These are phyloP conservation scores for Geotrichum citri-aurantii DNA, from an alignment of 1,139 yeast genomes.

Conservation along the genomic window DNA sequence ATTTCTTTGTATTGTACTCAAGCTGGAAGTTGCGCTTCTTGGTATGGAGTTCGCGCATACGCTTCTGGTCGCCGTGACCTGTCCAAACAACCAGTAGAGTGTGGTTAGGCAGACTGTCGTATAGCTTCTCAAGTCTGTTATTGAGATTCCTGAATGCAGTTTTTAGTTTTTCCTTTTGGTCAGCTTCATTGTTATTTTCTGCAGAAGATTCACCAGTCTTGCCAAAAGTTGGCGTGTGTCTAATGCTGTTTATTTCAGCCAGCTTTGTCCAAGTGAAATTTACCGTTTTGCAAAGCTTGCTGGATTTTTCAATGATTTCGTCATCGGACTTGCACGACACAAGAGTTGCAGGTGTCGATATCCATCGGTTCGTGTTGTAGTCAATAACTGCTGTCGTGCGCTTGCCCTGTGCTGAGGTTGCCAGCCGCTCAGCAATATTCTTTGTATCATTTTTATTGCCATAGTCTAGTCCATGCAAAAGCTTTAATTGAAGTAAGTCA, in stretches of 20 bases:
- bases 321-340: constrained; percentile 53
- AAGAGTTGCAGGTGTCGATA: constrained; percentile 34
- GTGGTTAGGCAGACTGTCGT: constrained; percentile 49
- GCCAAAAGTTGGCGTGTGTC: constrained; percentile 16
- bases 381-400: constrained; percentile 35
- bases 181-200: constrained; percentile 6
- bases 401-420: constrained; percentile 13
- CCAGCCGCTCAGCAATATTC: constrained; percentile 23
- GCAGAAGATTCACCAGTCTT: constrained; percentile 2
- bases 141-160: constrained; percentile 38
- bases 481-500: constrained; percentile 65
- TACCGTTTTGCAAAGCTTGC: constrained; percentile 32
- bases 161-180: constrained; percentile 19
- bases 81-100: constrained; percentile 58
- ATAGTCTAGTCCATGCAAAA: constrained; percentile 57
- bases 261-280: constrained; percentile 52
- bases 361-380: constrained; percentile 36
- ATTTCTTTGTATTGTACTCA: constrained; percentile 42
- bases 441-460: constrained; percentile 41
- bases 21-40: constrained; percentile 39
- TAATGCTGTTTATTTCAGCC: constrained; percentile 51
- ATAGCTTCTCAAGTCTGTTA: constrained; percentile 45
- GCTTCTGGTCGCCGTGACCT: constrained; percentile 57
- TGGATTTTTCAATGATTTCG: constrained; percentile 43
- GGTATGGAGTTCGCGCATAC: constrained; percentile 46